Evolutionary conservation across 2,329 filamentous ascomycete genomes (phyloP), one percentile per base, ranked within the genome.

Genomic region (Clarireedia paspali): DNA sequence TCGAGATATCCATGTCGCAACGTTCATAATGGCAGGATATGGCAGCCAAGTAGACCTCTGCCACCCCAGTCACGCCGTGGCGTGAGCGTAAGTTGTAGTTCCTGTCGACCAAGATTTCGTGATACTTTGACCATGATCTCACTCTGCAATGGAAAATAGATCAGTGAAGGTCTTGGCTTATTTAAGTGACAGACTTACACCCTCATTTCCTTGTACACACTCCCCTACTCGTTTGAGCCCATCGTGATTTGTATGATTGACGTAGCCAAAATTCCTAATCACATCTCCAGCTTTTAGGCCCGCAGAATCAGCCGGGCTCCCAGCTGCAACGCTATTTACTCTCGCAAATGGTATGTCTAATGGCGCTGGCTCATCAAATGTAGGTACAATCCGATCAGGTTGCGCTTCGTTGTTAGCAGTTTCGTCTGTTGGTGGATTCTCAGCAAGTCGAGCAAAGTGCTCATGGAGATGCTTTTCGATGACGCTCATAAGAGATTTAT

Each of bases 381-480:
- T 23, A 65, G 71, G 65, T 71, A 70, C 62, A 62, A 67, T 56
- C 65, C 42, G 64, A 55, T 57, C 63, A 44, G 56, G 38, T 59
- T 55, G 44, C 65, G 56, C 56, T 56, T 60, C 47, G 57, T 50
- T 61, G 54, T 60, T 61, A 54, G 55, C 50, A 39, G 69, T 57
- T 36, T 62, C 60, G 39, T 63, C 63, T 60, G 57, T 60, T 59
- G 61, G 44, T 63, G 59, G 68, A 48, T 74, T 71, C 53, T 78
- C 73, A 26, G 75, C 73, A 59, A 82, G 77, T 60, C 80, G 78
- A n/a, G 90, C 91, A 70, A 97, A 96, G 68, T 94, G 88, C 62
- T 88, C 85, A 68, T 97, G 90, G n/a, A 99, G 79, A 47, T 85
- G 84, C 66, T 85, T 85, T 71, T 97, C 94, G 63, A 97, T 86